These are phyloP conservation scores for Hamigera avellanea DNA, from an alignment of 495 filamentous ascomycete species.

Conservation along the genomic window DNA sequence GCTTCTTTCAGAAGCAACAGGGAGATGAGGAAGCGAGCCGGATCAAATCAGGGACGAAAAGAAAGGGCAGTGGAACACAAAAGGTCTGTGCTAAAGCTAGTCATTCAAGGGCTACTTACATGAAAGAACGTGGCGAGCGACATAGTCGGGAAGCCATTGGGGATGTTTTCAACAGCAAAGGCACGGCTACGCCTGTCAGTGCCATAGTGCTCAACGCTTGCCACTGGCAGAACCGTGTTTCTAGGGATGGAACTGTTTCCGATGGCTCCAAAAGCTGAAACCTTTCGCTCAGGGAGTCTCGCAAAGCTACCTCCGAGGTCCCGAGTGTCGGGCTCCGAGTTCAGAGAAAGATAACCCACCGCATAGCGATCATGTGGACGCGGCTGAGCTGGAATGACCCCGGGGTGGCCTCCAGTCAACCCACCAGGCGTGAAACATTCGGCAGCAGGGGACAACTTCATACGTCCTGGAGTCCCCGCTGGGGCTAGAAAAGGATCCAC, in stretches of 20 bases:
- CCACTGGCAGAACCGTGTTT: conserved; percentile 1
- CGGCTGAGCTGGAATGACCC: conserved; percentile 2
- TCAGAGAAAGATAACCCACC: conserved; percentile 6
- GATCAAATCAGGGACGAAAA: not conserved
- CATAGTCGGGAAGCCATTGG: conserved; percentile 16
- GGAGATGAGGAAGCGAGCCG: too few species aligned
- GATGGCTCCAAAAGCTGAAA: conserved; percentile 5
- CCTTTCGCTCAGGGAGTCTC: conserved; percentile 1
- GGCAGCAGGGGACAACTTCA: conserved; percentile 20
- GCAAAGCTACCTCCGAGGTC: conserved; percentile 1
- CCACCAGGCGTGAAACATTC: conserved; percentile 23
- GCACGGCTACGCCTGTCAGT: conserved; percentile 15
- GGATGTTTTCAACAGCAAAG: conserved; percentile 20
- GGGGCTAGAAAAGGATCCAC: conserved; percentile 19
- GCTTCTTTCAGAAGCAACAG: too few species aligned
- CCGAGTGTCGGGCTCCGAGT: conserved; percentile 5
- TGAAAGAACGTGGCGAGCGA: conserved; percentile 20
- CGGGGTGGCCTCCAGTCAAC: conserved; percentile 3
- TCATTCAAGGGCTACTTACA: conserved; percentile 8
- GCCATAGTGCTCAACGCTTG: conserved; percentile 5
- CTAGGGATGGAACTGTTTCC: conserved; percentile 5
- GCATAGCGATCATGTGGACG: conserved; percentile 4
- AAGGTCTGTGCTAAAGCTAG: not conserved
- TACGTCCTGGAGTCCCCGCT: conserved; percentile 6
- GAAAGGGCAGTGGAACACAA: not conserved